Evolutionary conservation across 257 asterid species (phyloP).

Genomic region (Marsdenia floribunda): DNA sequence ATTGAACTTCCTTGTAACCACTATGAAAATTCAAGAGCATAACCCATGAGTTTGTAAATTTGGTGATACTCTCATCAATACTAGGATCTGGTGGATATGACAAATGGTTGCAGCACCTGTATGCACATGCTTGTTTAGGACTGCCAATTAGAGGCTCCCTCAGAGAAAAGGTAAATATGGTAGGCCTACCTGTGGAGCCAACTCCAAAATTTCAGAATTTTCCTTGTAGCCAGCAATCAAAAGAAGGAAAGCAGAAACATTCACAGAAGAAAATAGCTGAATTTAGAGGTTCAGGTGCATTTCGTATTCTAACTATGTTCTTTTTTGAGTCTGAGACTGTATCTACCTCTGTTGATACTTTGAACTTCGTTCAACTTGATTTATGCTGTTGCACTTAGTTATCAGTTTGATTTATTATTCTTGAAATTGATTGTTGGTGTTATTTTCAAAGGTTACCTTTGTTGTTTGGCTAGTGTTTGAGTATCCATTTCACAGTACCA

Average conservation of each 20-base stretch:
- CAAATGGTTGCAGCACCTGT: neutral
- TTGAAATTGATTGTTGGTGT: neutral
- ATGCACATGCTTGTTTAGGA: neutral
- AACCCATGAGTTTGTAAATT: neutral
- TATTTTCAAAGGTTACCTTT: neutral
- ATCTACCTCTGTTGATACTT: neutral
- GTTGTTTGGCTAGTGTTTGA: neutral
- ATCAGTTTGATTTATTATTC: neutral
- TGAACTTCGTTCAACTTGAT: neutral
- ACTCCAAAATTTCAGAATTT: neutral
- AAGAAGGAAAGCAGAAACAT: neutral
- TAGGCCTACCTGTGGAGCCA: neutral
- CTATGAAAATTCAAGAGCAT: neutral
- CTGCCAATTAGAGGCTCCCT: neutral
- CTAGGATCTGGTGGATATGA: constrained; percentile 6
- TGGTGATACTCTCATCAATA: neutral
- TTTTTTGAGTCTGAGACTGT: too few relatives aligned
- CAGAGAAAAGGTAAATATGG: neutral
- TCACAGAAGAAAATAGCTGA: neutral
- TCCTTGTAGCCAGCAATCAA: neutral
- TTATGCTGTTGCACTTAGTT: neutral
- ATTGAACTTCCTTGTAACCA: neutral
- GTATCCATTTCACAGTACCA: neutral
- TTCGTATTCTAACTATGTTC: neutral
- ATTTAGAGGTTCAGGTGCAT: neutral